Conservation (phyloP, 805 yeast genomes). For the Huiozyma sinensis region DNA sequence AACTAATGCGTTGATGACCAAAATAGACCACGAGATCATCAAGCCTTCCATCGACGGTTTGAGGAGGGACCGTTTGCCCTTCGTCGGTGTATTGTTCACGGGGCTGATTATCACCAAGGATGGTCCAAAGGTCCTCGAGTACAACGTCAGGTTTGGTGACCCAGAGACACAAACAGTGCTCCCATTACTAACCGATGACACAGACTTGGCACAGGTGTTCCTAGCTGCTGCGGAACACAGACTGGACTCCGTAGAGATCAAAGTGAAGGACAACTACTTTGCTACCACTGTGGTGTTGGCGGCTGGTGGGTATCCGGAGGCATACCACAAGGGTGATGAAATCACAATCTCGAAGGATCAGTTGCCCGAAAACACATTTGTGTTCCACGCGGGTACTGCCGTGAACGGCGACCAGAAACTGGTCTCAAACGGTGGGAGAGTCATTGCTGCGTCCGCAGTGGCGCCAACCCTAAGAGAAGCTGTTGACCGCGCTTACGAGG, state of each 20-base stretch:
- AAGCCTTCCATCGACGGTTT: slow-evolving; percentile 91
- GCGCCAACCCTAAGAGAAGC: slow-evolving; percentile 69
- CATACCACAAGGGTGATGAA: slow-evolving; percentile 76
- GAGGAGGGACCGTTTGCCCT: slow-evolving; percentile 91
- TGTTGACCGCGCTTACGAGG: slow-evolving; percentile 75
- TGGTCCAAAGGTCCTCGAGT: slow-evolving; percentile 93
- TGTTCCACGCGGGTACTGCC: slow-evolving; percentile 96
- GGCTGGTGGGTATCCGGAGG: slow-evolving; percentile 94
- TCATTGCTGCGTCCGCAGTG: slow-evolving; percentile 85
- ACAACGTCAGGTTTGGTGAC: slow-evolving; percentile 97
- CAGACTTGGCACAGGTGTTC: slow-evolving; percentile 91
- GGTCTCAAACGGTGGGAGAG: slow-evolving; percentile 92
- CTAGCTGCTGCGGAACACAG: slow-evolving; percentile 91
- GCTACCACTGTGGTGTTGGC: slow-evolving; percentile 93
- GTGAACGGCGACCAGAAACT: slow-evolving; percentile 40
- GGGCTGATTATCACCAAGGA: slow-evolving; percentile 83
- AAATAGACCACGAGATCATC: slow-evolving; percentile 65
- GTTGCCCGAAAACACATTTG: slow-evolving; percentile 38
- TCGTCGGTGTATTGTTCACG: slow-evolving; percentile 90
- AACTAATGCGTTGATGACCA: slow-evolving; percentile 56
- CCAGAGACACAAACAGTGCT: slow-evolving; percentile 97
- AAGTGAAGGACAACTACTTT: slow-evolving; percentile 43
- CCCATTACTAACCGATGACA: slow-evolving; percentile 68
- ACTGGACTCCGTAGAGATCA: slow-evolving; percentile 66
- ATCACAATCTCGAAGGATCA: slow-evolving; percentile 40